Percentiles rank a stretch among this genome's conserved stretches.
Evolutionary conservation across 371 early-diverging fungal species (phyloP).

Genomic region (Mortierella sp.): DNA sequence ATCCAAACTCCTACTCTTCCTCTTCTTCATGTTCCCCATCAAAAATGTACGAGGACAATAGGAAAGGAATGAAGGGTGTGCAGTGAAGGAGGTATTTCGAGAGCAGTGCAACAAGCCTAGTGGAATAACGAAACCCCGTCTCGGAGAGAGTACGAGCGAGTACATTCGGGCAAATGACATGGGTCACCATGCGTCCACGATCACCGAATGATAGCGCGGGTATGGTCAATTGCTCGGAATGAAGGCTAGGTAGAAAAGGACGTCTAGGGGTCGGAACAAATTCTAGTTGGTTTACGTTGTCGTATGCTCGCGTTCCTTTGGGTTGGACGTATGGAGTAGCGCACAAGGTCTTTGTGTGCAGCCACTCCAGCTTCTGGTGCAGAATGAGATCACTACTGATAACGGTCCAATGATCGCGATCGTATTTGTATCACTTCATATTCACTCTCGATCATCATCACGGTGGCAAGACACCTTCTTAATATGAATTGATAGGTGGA

Average conservation of each 20-base stretch:
- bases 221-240: not conserved
- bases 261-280: too few relatives aligned
- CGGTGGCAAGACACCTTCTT: not conserved
- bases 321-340: too few relatives aligned
- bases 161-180: not conserved
- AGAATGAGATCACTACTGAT: too few relatives aligned
- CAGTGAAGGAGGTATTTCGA: not conserved
- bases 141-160: not conserved
- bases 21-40: not conserved
- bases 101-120: not conserved
- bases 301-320: too few relatives aligned
- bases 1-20: constrained; percentile 1
- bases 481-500: not conserved
- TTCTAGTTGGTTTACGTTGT: too few relatives aligned
- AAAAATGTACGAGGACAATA: not conserved
- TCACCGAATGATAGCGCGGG: not conserved
- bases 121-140: not conserved
- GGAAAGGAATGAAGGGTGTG: not conserved
- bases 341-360: too few relatives aligned
- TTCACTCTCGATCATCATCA: too few relatives aligned
- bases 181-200: not conserved
- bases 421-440: too few relatives aligned
- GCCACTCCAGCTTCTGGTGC: too few relatives aligned
- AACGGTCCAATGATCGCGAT: too few relatives aligned
- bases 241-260: too few relatives aligned